Conservation (phyloP, 2,329 filamentous ascomycete species). For the Moelleriella libera region DNA sequence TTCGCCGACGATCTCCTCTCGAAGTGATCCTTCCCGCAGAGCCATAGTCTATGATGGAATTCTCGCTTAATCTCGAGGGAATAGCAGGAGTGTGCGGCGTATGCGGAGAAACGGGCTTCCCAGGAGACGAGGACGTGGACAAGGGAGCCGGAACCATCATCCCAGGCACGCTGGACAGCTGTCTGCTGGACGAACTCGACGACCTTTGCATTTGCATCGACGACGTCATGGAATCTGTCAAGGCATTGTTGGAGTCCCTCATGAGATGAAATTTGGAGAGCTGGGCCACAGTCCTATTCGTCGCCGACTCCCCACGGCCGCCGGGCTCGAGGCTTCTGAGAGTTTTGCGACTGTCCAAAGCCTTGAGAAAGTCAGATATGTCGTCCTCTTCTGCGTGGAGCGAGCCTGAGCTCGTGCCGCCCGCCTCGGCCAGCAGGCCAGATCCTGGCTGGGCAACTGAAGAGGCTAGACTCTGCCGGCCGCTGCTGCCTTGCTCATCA, state of each 20-base stretch:
- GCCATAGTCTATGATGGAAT: constrained; percentile 47
- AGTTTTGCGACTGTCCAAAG: constrained; percentile 80
- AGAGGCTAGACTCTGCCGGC: constrained; percentile 61
- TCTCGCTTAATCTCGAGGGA: constrained; percentile 82
- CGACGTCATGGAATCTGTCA: constrained; percentile 88
- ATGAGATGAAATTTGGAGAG: constrained; percentile 77
- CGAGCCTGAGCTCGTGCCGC: constrained; percentile 51
- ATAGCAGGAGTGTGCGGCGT: constrained; percentile 90
- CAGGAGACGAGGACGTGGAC: constrained; percentile 78
- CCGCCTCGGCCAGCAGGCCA: constrained; percentile 59
- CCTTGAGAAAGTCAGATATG: constrained; percentile 83
- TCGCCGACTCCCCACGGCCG: constrained; percentile 53
- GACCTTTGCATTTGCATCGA: constrained; percentile 76
- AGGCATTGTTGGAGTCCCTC: constrained; percentile 73
- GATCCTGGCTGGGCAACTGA: constrained; percentile 62
- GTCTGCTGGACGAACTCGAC: constrained; percentile 55
- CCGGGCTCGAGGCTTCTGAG: constrained; percentile 61
- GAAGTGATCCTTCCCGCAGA: constrained; percentile 15
- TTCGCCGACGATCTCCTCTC: constrained; percentile 12
- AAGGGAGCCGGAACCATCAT: constrained; percentile 61
- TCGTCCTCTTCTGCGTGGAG: constrained; percentile 73
- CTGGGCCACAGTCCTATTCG: constrained; percentile 64
- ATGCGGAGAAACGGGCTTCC: constrained; percentile 78
- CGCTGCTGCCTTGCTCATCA: constrained; percentile 67
- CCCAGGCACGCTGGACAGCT: constrained; percentile 44